Conservation (phyloP, 768 basidiomycete genomes). For the Leccinum broughii region DNA sequence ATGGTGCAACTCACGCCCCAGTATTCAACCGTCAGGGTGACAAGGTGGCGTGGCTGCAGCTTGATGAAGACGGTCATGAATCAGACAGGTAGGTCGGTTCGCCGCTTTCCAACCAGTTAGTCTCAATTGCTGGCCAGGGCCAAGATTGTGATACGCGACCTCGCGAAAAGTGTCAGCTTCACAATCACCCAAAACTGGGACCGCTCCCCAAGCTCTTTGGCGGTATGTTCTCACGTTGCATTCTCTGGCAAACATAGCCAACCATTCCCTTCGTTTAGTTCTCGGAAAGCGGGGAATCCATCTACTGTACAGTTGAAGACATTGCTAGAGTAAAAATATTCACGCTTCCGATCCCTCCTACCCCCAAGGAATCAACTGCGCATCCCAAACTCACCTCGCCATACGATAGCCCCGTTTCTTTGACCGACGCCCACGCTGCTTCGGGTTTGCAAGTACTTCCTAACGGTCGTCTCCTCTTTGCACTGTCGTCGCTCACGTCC, state of each 20-base stretch:
- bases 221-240: slow-evolving; percentile 7
- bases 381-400: slow-evolving; percentile 43
- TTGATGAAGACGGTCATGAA: slow-evolving; percentile 87
- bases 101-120: neutral
- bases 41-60: slow-evolving; percentile 85
- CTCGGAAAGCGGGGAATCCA: slow-evolving; percentile 62
- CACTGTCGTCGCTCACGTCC: slow-evolving; percentile 68
- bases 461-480: slow-evolving; percentile 65
- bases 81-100: slow-evolving; percentile 60
- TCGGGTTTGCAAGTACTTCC: slow-evolving; percentile 64
- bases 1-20: slow-evolving; percentile 80
- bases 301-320: slow-evolving; percentile 80
- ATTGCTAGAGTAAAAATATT: slow-evolving; percentile 76
- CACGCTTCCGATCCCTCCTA: slow-evolving; percentile 63
- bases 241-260: neutral
- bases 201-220: slow-evolving; percentile 52
- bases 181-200: slow-evolving; percentile 87
- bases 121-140: slow-evolving; percentile 42
- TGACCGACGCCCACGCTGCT: slow-evolving; percentile 59
- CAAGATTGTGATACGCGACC: slow-evolving; percentile 78
- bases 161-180: slow-evolving; percentile 62
- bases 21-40: slow-evolving; percentile 65
- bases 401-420: slow-evolving; percentile 52
- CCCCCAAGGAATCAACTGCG: slow-evolving; percentile 54
- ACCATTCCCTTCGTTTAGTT: slow-evolving; percentile 47